Evolutionary conservation across 1,284 basidiomycete species (phyloP), one percentile per base, ranked within the genome.

Genomic region (Pulchroboletus neoregius): DNA sequence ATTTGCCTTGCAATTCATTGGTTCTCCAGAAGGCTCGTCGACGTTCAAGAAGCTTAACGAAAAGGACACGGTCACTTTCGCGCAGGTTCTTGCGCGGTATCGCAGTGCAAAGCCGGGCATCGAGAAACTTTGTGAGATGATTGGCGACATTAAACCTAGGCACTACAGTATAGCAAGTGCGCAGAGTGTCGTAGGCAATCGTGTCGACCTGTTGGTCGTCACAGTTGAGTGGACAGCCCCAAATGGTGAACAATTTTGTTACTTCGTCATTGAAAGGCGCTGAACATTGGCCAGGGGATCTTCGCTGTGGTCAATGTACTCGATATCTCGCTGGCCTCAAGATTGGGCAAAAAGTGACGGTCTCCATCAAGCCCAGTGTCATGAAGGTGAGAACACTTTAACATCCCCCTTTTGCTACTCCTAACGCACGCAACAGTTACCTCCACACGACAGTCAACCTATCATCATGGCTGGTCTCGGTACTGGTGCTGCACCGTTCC

Each of bases 401-500:
- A 24, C 26, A 13, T 38, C 12, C 6, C 12, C 1, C 6, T 0
- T 34, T 20, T 33, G 24, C 30, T 22, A 16, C 18, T 43, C 20
- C 48, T 51, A 36, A 54, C 28, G 10, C n/a, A 23, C n/a, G 23
- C 28, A 49, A 35, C 52, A 88, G 88, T 76, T 96, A 9, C 95
- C 96, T 48, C 87, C 88, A 4, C 76, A 84, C 64, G 76, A 85
- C 63, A 78, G 75, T 49, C 93, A 96, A 67, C 95, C 95, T 39
- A 79, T 99, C 69, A 96, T 99, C 71, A 94, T 99, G 91, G 94
- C 95, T 40, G 95, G 95, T 62, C 84, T 99, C 35, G 96, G 95
- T 47, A 99, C 96, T 1, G 95, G 94, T 51, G 95, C 94, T 5
- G 95, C 95, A 11, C 95, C 95, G 33, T 99, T 99, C 89, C 90